Evolutionary conservation across 2,329 filamentous ascomycete genomes (phyloP).

Genomic region (Chaetomium olivaceum): DNA sequence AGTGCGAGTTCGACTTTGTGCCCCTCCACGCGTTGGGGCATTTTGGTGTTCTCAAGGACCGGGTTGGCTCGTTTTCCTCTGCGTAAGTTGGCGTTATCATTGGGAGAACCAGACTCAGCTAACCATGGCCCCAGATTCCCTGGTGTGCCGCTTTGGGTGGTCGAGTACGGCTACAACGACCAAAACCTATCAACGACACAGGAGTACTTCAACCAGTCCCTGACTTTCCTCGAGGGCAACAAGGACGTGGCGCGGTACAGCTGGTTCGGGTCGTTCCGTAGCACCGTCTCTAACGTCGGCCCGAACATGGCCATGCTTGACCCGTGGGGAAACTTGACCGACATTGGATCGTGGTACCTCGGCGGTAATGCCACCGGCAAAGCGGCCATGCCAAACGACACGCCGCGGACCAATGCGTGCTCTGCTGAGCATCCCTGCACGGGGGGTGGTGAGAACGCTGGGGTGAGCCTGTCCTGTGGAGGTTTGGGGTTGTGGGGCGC

Average conservation of each 20-base stretch:
- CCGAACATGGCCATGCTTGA: constrained; percentile 70
- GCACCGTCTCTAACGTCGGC: constrained; percentile 68
- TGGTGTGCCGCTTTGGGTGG: constrained; percentile 68
- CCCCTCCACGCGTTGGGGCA: constrained; percentile 68
- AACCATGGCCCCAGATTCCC: constrained; percentile 49
- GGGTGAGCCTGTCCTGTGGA: background rate
- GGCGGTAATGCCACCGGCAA: constrained; percentile 51
- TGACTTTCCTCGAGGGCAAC: constrained; percentile 64
- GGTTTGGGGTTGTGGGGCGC: background rate
- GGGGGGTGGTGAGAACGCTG: constrained; percentile 5
- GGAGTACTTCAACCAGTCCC: constrained; percentile 64
- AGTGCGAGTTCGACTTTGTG: constrained; percentile 63
- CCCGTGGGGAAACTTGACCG: constrained; percentile 65
- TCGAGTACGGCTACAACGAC: constrained; percentile 69
- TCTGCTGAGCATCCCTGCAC: constrained; percentile 25
- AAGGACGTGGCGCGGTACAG: constrained; percentile 66
- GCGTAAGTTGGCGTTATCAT: constrained; percentile 36
- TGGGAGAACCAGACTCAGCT: background rate
- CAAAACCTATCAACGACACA: constrained; percentile 59
- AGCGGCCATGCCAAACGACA: constrained; percentile 13
- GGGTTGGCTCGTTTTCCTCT: constrained; percentile 59
- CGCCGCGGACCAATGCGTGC: constrained; percentile 12
- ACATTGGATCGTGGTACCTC: constrained; percentile 75
- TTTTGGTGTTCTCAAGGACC: constrained; percentile 64
- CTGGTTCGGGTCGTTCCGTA: constrained; percentile 74